A percentile compares a stretch with the other conserved stretches of the same genome.
These are phyloP conservation scores for Coniochaeta sp. DNA, from an alignment of 2,329 filamentous ascomycete genomes.

Conservation along the genomic window DNA sequence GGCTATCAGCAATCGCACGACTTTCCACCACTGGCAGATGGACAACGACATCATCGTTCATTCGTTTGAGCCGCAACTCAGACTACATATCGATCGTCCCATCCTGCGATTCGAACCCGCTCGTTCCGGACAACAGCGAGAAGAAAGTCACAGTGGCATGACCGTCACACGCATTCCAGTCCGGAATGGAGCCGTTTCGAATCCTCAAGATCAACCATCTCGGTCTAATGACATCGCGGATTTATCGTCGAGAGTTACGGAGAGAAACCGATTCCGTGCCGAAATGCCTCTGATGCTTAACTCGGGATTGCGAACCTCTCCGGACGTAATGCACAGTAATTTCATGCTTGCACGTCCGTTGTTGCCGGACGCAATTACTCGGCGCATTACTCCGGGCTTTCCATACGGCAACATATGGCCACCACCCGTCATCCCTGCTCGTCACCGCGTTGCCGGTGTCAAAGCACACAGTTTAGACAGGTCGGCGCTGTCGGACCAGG, in stretches of 20 bases:
- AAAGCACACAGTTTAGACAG: constrained; percentile 12
- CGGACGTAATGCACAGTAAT: constrained; percentile 52
- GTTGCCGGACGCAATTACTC: constrained; percentile 24
- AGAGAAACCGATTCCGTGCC: constrained; percentile 32
- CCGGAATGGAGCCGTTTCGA: constrained; percentile 5
- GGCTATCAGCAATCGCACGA: constrained; percentile 50
- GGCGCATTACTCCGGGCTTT: constrained; percentile 21
- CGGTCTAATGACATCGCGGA: not conserved
- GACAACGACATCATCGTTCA: constrained; percentile 63
- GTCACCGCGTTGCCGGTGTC: constrained; percentile 38
- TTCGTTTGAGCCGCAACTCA: constrained; percentile 62
- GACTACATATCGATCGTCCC: constrained; percentile 68
- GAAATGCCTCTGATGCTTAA: constrained; percentile 48
- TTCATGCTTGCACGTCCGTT: constrained; percentile 58
- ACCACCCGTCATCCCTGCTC: constrained; percentile 60
- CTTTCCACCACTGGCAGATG: constrained; percentile 56
- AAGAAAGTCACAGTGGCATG: constrained; percentile 3
- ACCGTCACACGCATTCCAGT: not conserved
- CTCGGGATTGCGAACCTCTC: constrained; percentile 18
- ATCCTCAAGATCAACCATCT: not conserved
- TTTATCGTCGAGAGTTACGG: not conserved
- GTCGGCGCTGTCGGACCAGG: constrained; percentile 17
- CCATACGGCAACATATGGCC: constrained; percentile 65
- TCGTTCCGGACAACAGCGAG: constrained; percentile 14
- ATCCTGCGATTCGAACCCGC: constrained; percentile 48